A percentile compares a stretch with the other conserved stretches of the same genome.
Evolutionary conservation across 805 yeast genomes (phyloP).

Genomic region (Lipomyces chichibuensis): DNA sequence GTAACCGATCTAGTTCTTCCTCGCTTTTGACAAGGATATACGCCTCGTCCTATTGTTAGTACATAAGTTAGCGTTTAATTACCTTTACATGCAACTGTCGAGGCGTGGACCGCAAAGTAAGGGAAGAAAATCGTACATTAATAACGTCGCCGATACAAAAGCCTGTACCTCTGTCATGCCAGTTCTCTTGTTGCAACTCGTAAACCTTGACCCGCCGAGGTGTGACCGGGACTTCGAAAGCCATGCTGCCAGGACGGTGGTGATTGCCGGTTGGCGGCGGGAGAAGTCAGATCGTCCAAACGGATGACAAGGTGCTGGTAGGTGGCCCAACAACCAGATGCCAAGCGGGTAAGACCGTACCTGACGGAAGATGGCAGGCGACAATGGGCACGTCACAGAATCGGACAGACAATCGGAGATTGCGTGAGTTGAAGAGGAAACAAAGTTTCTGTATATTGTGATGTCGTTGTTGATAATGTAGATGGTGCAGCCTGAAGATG

Average conservation of each 20-base stretch:
- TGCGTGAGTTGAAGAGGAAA: background rate
- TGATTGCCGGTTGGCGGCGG: background rate
- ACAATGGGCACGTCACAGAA: background rate
- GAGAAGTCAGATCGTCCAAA: background rate
- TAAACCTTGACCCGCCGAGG: conserved; percentile 92
- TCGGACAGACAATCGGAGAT: background rate
- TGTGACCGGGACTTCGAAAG: conserved; percentile 44
- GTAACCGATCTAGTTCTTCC: conserved; percentile 56
- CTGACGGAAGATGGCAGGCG: background rate
- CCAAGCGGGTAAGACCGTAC: background rate
- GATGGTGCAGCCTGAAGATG: background rate
- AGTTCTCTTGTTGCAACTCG: conserved; percentile 72
- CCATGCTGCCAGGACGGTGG: conserved; percentile 19
- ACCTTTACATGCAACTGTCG: background rate
- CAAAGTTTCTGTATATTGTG: background rate
- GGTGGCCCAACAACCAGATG: background rate
- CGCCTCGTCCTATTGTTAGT: conserved; percentile 43
- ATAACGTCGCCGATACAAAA: conserved; percentile 74
- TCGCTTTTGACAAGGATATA: conserved; percentile 75
- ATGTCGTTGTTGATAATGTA: background rate
- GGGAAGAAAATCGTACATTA: conserved; percentile 17
- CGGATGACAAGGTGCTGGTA: background rate
- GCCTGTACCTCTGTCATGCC: conserved; percentile 95
- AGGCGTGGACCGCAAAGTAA: background rate
- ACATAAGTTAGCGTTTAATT: background rate